Base-by-base conservation (phyloP, 768 basidiomycete species). In the Rhizopogon sp. region DNA sequence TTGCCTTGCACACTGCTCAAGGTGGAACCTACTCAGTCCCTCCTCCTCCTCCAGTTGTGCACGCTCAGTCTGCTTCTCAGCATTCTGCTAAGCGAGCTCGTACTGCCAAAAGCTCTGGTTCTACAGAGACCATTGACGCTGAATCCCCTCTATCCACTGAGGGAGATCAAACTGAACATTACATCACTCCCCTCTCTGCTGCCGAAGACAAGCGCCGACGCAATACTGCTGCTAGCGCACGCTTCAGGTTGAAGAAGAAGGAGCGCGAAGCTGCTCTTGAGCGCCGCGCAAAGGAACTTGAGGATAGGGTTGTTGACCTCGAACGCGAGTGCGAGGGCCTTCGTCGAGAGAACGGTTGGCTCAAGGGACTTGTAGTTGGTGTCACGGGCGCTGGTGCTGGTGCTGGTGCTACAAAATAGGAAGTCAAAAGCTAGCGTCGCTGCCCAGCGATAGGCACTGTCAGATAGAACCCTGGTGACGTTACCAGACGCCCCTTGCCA, bases 231-330 rank as follows among this genome's bases (percentile, higher is more conserved):
- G 93, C 93, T 0, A 92, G 89, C 52, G 93, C 93, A 33, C 88
- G 93, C 7, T 97, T 97, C 79, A 81, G 93, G 56, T 71, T 93
- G 65, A 97, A 96, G 80, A 97, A 97, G 79, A 97, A 97, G 76
- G 92, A 95, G 71, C 79, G 94, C 13, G 94, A 97, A 73, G 87
- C 83, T 2, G 93, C 94, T 14, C 76, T 96, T 20, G 94, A 96
- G 72, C 80, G 78, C 42, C 85, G 84, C 63, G 84, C 89, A 14
- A 93, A 92, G 74, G 92, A 95, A 65, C 78, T 96, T 14, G 89
- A 93, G 66, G 74, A 75, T 0, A 82, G 86, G 51, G 90, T 95
- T 13, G 77, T 72, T 53, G 90, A 90, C 63, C 78, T 97, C 13
- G 94, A 97, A 74, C 81, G 88, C 68, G 93, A 96, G 71, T 94